Conservation (phyloP, 495 filamentous ascomycete species). For the Tuber aestivum region DNA sequence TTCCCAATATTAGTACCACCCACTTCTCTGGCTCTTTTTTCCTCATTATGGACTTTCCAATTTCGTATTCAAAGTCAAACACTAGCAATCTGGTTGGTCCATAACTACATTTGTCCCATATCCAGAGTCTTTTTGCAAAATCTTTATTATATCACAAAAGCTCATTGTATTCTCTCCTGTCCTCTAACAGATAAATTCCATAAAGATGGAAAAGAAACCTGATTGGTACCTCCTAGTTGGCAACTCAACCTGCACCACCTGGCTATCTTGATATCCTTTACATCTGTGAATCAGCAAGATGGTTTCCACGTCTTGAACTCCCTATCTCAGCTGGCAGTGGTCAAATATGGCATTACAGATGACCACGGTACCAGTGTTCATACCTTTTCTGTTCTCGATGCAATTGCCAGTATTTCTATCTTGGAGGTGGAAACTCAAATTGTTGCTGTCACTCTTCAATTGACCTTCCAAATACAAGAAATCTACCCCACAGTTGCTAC, state of each 20-base stretch:
- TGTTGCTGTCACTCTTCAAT: constrained; percentile 5
- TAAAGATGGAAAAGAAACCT: too few species aligned
- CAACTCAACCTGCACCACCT: neutral
- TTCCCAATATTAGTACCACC: too few species aligned
- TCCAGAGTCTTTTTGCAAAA: too few species aligned
- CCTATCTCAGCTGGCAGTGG: neutral
- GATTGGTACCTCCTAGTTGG: too few species aligned
- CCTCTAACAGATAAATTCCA: too few species aligned
- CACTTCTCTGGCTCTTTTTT: too few species aligned
- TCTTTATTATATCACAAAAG: too few species aligned
- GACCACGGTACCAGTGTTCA: neutral
- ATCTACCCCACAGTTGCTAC: neutral
- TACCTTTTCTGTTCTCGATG: constrained; percentile 2
- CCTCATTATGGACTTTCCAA: too few species aligned
- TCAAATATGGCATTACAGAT: neutral
- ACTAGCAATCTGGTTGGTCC: too few species aligned
- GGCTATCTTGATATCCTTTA: neutral
- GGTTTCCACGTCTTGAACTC: neutral
- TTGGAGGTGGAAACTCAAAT: neutral
- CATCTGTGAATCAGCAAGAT: neutral
- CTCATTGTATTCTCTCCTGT: too few species aligned
- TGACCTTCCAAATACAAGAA: neutral
- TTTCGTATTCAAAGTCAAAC: too few species aligned
- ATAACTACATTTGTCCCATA: too few species aligned
- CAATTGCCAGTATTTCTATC: constrained; percentile 3